Evolutionary conservation across 2,329 filamentous ascomycete species (phyloP), one percentile per base, ranked within the genome.

Genomic region (Knufia fluminis): DNA sequence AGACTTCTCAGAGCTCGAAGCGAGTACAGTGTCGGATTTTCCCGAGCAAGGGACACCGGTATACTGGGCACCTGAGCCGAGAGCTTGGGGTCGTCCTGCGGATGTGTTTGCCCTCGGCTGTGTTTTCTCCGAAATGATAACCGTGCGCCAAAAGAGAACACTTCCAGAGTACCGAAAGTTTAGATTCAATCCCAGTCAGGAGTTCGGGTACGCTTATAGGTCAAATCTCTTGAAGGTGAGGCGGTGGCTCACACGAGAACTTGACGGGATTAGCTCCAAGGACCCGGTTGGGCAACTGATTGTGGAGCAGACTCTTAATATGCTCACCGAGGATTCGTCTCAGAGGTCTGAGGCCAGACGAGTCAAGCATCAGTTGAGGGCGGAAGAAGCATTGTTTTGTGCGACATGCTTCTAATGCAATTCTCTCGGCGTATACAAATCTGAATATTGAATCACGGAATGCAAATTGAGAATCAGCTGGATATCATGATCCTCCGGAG

Each of bases 91-190:
- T 14, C 14, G 46, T 16, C n/a, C 46, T 4, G 46, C 46, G 10
- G 46, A 48, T 24, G 46, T 48, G 8, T 48, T 48, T 20, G 46
- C 53, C 4, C 49, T 55, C 3, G 53, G 53, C 14, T 55, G 53
- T 20, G 51, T 55, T 4, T 55, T 53, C 33, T 35, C 52, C 3
- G 53, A 55, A 24, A 55, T 55, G 40, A 23, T 41, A 16, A 54
- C 52, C 12, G 49, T 54, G 17, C 33, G 46, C 12, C 24, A 40
- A 8, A 12, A 22, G 14, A 48, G 28, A 28, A 41, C 35, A 3
- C 23, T 48, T 19, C 20, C 31, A 31, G 33, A 39, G 8, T 48
- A 40, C 17, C 17, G 46, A 9, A 32, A 41, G 19, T 32, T 28
- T 22, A 33, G 46, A 26, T 19, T 28, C 33, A 26, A 26, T 10